These are phyloP conservation scores for Mucuna pruriens DNA, from an alignment of 306 rosid species.

Conservation along the genomic window DNA sequence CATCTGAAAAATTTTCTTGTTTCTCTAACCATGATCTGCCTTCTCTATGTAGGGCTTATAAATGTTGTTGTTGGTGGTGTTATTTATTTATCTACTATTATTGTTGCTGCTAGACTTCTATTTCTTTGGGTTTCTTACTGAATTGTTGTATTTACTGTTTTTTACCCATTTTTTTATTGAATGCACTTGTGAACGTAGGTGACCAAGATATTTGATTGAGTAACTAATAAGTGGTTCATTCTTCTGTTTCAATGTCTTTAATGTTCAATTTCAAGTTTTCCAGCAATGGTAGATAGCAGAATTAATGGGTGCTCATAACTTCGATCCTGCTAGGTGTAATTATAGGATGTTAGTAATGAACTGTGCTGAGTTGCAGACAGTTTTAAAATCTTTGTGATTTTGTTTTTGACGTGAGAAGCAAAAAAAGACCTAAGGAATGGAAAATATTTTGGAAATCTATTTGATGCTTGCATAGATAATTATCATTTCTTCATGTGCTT, in stretches of 20 bases:
- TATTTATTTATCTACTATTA: neutral
- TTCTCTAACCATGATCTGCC: neutral
- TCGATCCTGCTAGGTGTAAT: conserved; percentile 19
- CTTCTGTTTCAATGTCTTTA: conserved; percentile 25
- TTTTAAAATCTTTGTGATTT: neutral
- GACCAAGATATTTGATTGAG: conserved; percentile 22
- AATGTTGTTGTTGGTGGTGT: neutral
- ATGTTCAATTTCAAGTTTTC: conserved; percentile 8
- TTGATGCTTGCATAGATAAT: neutral
- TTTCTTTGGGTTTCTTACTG: neutral
- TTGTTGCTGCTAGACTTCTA: neutral
- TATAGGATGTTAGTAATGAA: neutral
- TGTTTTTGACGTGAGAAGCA: neutral
- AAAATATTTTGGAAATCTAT: neutral
- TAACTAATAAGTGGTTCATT: conserved; percentile 9
- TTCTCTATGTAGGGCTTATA: neutral
- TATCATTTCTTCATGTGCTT: neutral
- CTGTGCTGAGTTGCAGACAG: neutral
- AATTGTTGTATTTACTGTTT: neutral
- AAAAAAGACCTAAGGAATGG: neutral
- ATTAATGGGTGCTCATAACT: conserved; percentile 23
- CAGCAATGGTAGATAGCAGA: conserved; percentile 11
- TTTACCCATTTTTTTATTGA: neutral
- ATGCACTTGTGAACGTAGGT: conserved; percentile 8
- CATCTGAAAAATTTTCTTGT: neutral